phyloP scores from a whole-genome alignment of 768 basidiomycete species.

The Arthromyces matolae region DNA sequence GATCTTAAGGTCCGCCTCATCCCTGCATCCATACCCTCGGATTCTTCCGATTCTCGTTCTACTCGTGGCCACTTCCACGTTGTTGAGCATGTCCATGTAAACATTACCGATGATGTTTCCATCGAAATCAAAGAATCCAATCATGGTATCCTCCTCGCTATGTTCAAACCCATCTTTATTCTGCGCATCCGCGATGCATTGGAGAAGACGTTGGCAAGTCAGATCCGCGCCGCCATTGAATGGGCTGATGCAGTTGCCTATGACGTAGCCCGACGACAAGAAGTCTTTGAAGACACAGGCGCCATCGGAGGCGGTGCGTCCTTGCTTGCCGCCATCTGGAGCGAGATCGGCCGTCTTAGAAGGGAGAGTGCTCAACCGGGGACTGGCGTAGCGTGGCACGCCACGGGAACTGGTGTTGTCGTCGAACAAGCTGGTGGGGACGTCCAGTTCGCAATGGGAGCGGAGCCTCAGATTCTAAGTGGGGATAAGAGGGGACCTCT shows the following conservation, averaged over 20 bases:
- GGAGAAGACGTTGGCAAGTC: constrained; percentile 53
- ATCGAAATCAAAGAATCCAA: constrained; percentile 58
- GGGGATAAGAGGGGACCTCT: constrained; percentile 67
- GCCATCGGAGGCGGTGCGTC: constrained; percentile 44
- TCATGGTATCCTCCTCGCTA: constrained; percentile 54
- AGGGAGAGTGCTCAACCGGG: constrained; percentile 26
- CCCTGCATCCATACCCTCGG: constrained; percentile 38
- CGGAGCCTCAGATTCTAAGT: constrained; percentile 67
- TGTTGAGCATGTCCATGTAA: constrained; percentile 51
- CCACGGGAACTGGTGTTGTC: constrained; percentile 64
- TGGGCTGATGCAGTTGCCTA: constrained; percentile 54
- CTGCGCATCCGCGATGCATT: constrained; percentile 56
- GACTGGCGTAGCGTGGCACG: constrained; percentile 39
- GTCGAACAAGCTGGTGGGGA: constrained; percentile 39
- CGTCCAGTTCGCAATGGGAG: constrained; percentile 57
- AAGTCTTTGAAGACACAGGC: constrained; percentile 67
- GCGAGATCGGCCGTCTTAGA: constrained; percentile 59
- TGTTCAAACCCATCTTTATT: constrained; percentile 62
- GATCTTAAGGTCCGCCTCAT: constrained; percentile 66
- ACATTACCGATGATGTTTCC: constrained; percentile 53
- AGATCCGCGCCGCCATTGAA: constrained; percentile 49
- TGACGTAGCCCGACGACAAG: constrained; percentile 52
- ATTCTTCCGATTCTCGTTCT: constrained; percentile 39
- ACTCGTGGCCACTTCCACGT: constrained; percentile 48
- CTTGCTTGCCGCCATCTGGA: constrained; percentile 59